Evolutionary conservation across 192 early-diverging fungal species (phyloP).

Genomic region (Backusella australiensis): DNA sequence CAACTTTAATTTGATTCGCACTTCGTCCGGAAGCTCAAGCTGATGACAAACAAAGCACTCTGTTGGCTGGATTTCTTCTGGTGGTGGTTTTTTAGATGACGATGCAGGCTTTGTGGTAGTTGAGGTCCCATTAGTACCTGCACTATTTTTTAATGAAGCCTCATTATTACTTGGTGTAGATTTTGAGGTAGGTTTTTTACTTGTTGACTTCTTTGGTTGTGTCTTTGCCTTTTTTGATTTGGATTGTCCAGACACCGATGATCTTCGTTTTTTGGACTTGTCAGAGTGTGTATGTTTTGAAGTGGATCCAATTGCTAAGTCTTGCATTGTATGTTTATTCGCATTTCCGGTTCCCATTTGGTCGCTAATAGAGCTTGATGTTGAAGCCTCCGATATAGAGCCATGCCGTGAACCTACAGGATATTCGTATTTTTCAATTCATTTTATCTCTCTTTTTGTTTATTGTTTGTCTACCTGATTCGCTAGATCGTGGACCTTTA

Average conservation of each 20-base stretch:
- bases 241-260: background rate
- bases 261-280: background rate
- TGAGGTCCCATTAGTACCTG: background rate
- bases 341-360: background rate
- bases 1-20: background rate
- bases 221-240: background rate
- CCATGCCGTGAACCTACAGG: background rate
- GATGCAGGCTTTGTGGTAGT: background rate
- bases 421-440: background rate
- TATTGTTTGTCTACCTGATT: background rate
- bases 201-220: background rate
- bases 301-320: background rate
- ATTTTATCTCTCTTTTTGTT: background rate
- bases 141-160: background rate
- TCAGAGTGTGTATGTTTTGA: background rate
- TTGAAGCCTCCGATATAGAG: background rate
- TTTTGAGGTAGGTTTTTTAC: background rate
- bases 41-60: background rate
- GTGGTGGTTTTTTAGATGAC: background rate
- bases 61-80: background rate
- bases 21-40: conserved; percentile 8
- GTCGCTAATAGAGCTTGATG: background rate
- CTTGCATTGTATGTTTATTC: background rate
- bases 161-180: background rate
- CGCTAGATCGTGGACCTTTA: background rate